phyloP scores from a whole-genome alignment of 2,329 filamentous ascomycete species.

The Trichoderma citrinoviride region DNA sequence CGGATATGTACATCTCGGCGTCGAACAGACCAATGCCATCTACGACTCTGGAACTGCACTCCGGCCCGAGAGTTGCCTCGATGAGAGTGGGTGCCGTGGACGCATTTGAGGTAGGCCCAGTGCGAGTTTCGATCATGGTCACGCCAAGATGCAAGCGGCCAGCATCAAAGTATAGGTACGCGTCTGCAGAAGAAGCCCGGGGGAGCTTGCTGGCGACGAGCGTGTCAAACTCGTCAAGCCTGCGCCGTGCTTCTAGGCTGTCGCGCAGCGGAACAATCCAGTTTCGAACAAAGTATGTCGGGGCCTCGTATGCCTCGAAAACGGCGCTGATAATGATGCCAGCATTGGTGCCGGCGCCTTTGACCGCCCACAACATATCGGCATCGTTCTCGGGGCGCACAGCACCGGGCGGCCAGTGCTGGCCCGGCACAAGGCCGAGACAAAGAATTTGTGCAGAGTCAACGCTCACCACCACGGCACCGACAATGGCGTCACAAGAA shows the following conservation, averaged over 20 bases:
- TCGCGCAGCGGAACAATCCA: slow-evolving; percentile 41
- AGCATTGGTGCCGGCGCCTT: slow-evolving; percentile 59
- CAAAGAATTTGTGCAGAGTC: slow-evolving; percentile 46
- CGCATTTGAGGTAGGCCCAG: slow-evolving; percentile 19
- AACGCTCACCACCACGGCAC: slow-evolving; percentile 56
- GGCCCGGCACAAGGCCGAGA: slow-evolving; percentile 50
- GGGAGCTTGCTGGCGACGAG: slow-evolving; percentile 41
- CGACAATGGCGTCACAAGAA: slow-evolving; percentile 58
- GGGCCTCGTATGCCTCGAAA: slow-evolving; percentile 47
- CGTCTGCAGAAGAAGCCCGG: slow-evolving; percentile 48
- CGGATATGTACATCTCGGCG: slow-evolving; percentile 58
- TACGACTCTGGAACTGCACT: slow-evolving; percentile 36
- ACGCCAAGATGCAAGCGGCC: slow-evolving; percentile 50
- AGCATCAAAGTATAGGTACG: slow-evolving; percentile 53
- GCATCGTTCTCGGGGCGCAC: slow-evolving; percentile 46
- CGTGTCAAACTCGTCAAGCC: slow-evolving; percentile 42
- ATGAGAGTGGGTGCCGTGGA: slow-evolving; percentile 15
- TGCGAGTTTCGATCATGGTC: slow-evolving; percentile 45
- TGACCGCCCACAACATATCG: slow-evolving; percentile 56
- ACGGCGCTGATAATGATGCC: slow-evolving; percentile 54
- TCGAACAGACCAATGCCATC: slow-evolving; percentile 55
- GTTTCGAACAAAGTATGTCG: slow-evolving; percentile 40
- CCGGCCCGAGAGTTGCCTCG: slow-evolving; percentile 34
- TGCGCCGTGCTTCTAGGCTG: slow-evolving; percentile 29
- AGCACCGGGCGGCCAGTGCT: slow-evolving; percentile 42